phyloP scores from a whole-genome alignment of 2,329 filamentous ascomycete species.

The Periglandula ipomoeae region DNA sequence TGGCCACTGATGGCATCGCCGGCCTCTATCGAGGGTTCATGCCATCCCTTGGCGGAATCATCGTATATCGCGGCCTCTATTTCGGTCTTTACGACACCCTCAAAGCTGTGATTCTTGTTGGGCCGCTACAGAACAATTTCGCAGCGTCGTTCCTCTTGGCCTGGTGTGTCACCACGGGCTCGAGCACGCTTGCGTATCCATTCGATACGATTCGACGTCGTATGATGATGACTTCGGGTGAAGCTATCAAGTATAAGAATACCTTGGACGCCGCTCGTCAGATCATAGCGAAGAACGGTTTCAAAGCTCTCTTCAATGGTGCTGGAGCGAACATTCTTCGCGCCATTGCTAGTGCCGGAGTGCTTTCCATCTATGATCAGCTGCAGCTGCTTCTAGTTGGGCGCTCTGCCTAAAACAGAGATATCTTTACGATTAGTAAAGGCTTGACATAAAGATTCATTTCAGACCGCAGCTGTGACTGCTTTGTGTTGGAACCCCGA shows the following conservation, averaged over 20 bases:
- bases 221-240: slow-evolving; percentile 98
- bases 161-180: slow-evolving; percentile 99
- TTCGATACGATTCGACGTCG: slow-evolving; percentile 99
- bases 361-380: slow-evolving; percentile 99
- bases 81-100: slow-evolving; percentile 99
- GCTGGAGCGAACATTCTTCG: slow-evolving; percentile 99
- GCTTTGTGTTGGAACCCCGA: too few species aligned
- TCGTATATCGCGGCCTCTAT: slow-evolving; percentile 99
- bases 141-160: slow-evolving; percentile 96
- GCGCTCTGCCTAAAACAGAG: neutral
- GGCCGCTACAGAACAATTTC: slow-evolving; percentile 94
- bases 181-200: slow-evolving; percentile 99
- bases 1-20: slow-evolving; percentile 94
- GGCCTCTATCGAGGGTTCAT: slow-evolving; percentile 99
- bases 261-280: slow-evolving; percentile 90
- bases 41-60: slow-evolving; percentile 96
- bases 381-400: slow-evolving; percentile 46
- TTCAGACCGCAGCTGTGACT: neutral
- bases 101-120: slow-evolving; percentile 95
- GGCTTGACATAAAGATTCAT: neutral
- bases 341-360: slow-evolving; percentile 99
- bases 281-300: slow-evolving; percentile 95
- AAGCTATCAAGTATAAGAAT: slow-evolving; percentile 99
- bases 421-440: neutral
- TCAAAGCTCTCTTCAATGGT: slow-evolving; percentile 99